Evolutionary conservation across 352 stramenopile genomes (phyloP).

Genomic region (Phytophthora tubulina): DNA sequence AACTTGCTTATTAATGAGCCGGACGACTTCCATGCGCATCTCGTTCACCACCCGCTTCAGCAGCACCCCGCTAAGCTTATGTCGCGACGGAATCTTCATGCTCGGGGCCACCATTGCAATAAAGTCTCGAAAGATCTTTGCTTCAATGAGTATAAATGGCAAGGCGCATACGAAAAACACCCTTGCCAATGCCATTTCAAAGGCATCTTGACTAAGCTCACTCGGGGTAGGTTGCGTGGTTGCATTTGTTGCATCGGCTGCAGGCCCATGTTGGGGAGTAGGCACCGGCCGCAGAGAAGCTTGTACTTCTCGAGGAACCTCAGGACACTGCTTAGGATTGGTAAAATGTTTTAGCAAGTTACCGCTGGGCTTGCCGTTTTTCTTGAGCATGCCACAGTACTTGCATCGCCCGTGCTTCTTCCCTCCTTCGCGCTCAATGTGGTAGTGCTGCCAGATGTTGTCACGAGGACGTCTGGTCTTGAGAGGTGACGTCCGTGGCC

Average conservation of each 20-base stretch:
- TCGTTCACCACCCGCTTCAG: background rate
- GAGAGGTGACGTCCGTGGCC: background rate
- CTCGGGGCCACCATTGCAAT: conserved; percentile 8
- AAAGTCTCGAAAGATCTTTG: conserved; percentile 11
- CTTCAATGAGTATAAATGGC: conserved; percentile 13
- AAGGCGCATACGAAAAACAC: conserved; percentile 19
- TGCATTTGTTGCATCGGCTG: too few species aligned
- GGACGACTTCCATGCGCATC: background rate
- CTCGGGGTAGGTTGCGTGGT: background rate
- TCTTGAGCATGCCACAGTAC: conserved; percentile 4
- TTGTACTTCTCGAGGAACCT: conserved; percentile 10
- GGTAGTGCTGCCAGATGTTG: conserved; percentile 1
- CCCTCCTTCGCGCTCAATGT: conserved; percentile 17
- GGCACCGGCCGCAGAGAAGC: conserved; percentile 1
- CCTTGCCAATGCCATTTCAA: conserved; percentile 12
- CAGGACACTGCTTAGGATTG: conserved; percentile 7
- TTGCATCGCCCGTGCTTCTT: conserved; percentile 23
- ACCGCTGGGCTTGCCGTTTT: conserved; percentile 14
- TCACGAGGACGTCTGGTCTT: background rate
- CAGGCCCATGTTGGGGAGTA: background rate
- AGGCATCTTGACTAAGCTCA: conserved; percentile 5
- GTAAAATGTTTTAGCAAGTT: conserved; percentile 17
- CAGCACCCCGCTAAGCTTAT: background rate
- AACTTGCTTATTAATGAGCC: background rate
- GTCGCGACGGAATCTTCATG: background rate